Conservation (phyloP, 768 basidiomycete species). For the Phylloporus rhodoxanthus region DNA sequence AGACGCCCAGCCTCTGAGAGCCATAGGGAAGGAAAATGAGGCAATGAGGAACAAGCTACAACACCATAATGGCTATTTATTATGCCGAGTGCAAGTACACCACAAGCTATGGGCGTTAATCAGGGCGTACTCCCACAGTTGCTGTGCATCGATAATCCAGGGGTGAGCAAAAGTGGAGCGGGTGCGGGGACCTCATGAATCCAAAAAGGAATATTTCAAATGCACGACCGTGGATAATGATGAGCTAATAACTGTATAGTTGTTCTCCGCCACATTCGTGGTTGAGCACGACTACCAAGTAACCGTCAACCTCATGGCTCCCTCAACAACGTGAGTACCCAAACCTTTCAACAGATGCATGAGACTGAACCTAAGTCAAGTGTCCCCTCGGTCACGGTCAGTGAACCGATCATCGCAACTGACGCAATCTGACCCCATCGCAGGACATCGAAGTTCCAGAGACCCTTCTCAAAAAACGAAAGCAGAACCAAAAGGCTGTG, state of each 20-base stretch:
- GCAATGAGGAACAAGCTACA: background rate
- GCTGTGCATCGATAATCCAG: too few species aligned
- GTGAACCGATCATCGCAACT: slow-evolving; percentile 15
- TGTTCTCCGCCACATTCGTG: slow-evolving; percentile 36
- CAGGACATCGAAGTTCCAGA: slow-evolving; percentile 96
- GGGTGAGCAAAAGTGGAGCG: too few species aligned
- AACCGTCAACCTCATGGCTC: slow-evolving; percentile 41
- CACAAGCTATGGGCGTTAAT: background rate
- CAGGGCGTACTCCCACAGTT: background rate
- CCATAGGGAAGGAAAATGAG: slow-evolving; percentile 8
- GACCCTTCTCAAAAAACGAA: slow-evolving; percentile 99
- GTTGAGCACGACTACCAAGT: background rate
- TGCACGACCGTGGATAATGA: slow-evolving; percentile 17
- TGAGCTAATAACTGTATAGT: slow-evolving; percentile 35
- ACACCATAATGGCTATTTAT: background rate
- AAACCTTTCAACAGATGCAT: background rate
- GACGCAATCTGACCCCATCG: slow-evolving; percentile 13
- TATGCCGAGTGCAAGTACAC: background rate
- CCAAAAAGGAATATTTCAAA: background rate
- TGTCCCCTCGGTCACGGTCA: slow-evolving; percentile 44
- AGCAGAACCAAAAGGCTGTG: slow-evolving; percentile 93
- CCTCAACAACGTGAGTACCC: slow-evolving; percentile 48
- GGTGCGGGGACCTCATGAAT: too few species aligned
- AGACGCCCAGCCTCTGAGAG: slow-evolving; percentile 6
- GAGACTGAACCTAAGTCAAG: slow-evolving; percentile 19